Percentiles rank a stretch among this genome's conserved stretches.
These are phyloP conservation scores for Ambispora gerdemannii DNA, from an alignment of 192 early-diverging fungal species.

Conservation along the genomic window DNA sequence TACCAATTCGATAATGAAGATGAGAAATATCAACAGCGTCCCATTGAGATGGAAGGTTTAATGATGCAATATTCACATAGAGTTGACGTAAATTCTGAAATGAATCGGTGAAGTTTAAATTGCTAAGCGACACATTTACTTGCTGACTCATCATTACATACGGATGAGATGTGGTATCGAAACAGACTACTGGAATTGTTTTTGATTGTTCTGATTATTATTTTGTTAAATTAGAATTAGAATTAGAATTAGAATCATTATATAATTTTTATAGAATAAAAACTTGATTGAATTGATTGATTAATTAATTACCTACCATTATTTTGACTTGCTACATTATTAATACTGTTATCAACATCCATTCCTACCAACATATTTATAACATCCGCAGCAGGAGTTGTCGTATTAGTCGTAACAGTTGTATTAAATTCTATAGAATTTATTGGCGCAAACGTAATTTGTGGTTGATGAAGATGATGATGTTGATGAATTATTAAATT, in stretches of 20 bases:
- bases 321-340: background rate
- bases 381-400: background rate
- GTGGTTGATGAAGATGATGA: background rate
- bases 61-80: background rate
- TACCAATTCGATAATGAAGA: slow-evolving; percentile 18
- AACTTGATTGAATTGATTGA: no score
- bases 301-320: background rate
- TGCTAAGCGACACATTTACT: no score
- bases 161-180: background rate
- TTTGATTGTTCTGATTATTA: background rate
- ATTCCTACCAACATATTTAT: background rate
- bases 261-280: no score
- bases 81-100: slow-evolving; percentile 16
- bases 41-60: background rate
- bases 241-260: background rate
- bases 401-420: background rate
- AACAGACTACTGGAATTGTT: background rate
- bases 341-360: no score
- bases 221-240: no score
- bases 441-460: background rate
- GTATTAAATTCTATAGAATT: background rate
- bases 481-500: no score
- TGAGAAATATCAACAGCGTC: background rate
- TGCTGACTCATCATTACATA: background rate
- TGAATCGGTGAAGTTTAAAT: no score